A percentile compares a stretch with the other conserved stretches of the same genome.
Evolutionary conservation across 768 basidiomycete genomes (phyloP).

Genomic region (Boletus huronensis): DNA sequence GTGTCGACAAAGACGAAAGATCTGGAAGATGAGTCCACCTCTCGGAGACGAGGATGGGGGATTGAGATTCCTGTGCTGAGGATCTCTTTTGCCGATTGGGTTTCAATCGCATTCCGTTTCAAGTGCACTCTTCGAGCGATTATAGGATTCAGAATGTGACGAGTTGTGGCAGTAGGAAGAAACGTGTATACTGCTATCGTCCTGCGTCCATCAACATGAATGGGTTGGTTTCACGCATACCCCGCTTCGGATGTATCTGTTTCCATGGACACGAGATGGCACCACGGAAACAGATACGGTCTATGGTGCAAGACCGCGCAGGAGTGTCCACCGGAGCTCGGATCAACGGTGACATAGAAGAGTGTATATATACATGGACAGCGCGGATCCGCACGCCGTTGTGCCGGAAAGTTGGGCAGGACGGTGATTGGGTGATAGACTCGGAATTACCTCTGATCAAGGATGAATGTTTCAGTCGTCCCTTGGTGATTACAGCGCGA

Average conservation of each 20-base stretch:
- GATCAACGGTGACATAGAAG: not conserved
- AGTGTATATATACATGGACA: not conserved
- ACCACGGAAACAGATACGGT: not conserved
- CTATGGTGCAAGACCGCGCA: not conserved
- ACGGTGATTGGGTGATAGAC: not conserved
- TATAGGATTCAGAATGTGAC: not conserved
- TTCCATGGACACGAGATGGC: too few species aligned
- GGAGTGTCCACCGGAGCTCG: not conserved
- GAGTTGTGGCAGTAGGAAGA: not conserved
- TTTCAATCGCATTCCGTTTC: not conserved
- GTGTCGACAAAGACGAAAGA: not conserved
- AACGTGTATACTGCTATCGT: not conserved
- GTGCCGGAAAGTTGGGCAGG: not conserved
- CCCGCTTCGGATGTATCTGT: not conserved
- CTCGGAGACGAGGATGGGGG: too few species aligned
- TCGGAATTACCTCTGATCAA: not conserved
- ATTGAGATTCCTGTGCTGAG: too few species aligned
- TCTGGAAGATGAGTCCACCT: not conserved
- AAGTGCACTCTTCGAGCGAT: not conserved
- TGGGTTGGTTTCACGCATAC: not conserved
- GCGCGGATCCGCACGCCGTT: not conserved
- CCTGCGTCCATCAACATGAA: not conserved
- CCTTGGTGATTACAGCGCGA: constrained; percentile 6
- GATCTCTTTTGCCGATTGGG: not conserved
- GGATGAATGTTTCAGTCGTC: not conserved